Evolutionary conservation across 2,329 filamentous ascomycete species (phyloP).

Genomic region (Fonsecaea multimorphosa): DNA sequence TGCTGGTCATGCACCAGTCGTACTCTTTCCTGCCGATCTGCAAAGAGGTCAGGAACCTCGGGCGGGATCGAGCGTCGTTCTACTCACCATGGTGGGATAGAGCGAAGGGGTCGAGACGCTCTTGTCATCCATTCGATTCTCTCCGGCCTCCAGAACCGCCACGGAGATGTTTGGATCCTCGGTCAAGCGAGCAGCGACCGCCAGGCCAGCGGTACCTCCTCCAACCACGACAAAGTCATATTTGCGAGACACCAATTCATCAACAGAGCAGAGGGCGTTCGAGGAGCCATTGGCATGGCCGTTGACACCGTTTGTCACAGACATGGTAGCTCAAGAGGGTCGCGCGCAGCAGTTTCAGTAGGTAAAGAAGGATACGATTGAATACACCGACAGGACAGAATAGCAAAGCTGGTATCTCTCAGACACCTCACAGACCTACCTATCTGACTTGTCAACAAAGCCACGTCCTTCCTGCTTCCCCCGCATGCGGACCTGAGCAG

Average conservation of each 20-base stretch:
- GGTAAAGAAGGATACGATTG: too few relatives aligned
- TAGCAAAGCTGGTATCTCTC: not conserved
- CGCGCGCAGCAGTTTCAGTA: not conserved
- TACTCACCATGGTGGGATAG: constrained; percentile 32
- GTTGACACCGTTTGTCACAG: constrained; percentile 26
- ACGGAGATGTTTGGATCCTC: constrained; percentile 47
- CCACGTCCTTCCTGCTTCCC: not conserved
- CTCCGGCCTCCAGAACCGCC: constrained; percentile 54
- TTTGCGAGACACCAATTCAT: constrained; percentile 33
- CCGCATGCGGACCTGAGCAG: constrained; percentile 17
- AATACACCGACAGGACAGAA: not conserved
- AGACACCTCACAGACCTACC: not conserved
- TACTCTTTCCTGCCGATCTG: constrained; percentile 33
- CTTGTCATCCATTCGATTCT: constrained; percentile 41
- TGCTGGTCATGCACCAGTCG: constrained; percentile 36
- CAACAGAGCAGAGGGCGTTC: constrained; percentile 28
- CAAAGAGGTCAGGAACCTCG: not conserved
- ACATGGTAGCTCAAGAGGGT: constrained; percentile 16
- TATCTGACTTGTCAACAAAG: not conserved
- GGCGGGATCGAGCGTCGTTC: not conserved
- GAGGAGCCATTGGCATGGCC: constrained; percentile 27
- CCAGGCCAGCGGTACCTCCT: constrained; percentile 44
- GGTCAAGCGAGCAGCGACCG: constrained; percentile 44
- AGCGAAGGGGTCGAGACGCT: constrained; percentile 40
- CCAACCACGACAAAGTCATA: constrained; percentile 46